Conservation (phyloP, 805 yeast species). For the Schizosaccharomyces osmophilus region DNA sequence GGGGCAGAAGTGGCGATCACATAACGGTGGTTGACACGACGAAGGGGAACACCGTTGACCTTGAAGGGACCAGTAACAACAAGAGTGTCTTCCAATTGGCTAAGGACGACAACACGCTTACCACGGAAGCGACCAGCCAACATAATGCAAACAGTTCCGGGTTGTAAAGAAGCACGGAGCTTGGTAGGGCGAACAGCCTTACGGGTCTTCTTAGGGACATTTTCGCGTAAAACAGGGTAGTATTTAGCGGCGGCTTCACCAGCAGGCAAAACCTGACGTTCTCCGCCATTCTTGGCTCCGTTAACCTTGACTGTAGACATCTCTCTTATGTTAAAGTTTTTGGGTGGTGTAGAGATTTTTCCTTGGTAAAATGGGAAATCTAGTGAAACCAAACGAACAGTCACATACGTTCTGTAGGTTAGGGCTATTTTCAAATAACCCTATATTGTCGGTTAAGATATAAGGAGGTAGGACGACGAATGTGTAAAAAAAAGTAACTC, state of each 20-base stretch:
- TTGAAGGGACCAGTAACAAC: conserved; percentile 98
- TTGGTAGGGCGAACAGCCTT: conserved; percentile 81
- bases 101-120: conserved; percentile 95
- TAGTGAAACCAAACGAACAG: background rate
- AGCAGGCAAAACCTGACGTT: conserved; percentile 13
- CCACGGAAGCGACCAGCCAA: conserved; percentile 99
- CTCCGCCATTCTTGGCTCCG: conserved; percentile 16
- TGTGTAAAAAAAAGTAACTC: no score
- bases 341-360: conserved; percentile 1
- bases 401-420: background rate
- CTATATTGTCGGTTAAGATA: no score
- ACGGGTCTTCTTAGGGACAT: conserved; percentile 68
- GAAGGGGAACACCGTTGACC: conserved; percentile 97
- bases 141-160: conserved; percentile 92
- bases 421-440: background rate
- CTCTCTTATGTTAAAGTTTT: background rate
- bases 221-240: conserved; percentile 81
- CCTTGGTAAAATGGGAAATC: background rate
- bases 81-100: conserved; percentile 93
- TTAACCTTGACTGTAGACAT: conserved; percentile 1
- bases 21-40: conserved; percentile 81
- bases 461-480: no score
- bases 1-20: conserved; percentile 96
- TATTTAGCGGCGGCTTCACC: conserved; percentile 53
- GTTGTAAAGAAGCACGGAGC: conserved; percentile 84